Evolutionary conservation across 2,329 filamentous ascomycete species (phyloP).

Genomic region (Botrytis sinoallii): DNA sequence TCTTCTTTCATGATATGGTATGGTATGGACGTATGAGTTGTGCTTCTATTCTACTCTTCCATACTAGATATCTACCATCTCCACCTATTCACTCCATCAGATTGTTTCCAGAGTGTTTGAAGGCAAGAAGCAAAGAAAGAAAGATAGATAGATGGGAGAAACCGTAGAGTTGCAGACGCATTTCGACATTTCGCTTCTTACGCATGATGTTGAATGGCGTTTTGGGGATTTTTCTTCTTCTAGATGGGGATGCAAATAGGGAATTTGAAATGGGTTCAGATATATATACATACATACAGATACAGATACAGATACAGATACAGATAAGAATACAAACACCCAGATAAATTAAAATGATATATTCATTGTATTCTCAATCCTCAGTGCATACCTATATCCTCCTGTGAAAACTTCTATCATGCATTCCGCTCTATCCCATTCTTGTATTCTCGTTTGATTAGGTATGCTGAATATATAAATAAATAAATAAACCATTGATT

Average conservation of each 20-base stretch:
- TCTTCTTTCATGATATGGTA: background rate
- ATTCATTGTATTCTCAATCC: background rate
- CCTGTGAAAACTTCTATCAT: too few relatives aligned
- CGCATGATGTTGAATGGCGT: background rate
- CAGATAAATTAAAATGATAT: background rate
- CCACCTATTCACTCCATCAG: background rate
- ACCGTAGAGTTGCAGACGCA: background rate
- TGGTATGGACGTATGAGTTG: background rate
- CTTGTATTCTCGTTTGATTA: too few relatives aligned
- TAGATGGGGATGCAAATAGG: background rate
- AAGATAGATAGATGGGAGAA: background rate
- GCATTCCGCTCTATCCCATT: too few relatives aligned
- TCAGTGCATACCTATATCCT: background rate
- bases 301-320: background rate
- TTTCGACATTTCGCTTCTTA: background rate
- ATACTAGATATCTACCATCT: background rate
- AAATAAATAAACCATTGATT: too few relatives aligned
- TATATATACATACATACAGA: too few relatives aligned
- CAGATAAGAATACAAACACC: background rate
- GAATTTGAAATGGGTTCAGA: too few relatives aligned
- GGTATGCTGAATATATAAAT: too few relatives aligned
- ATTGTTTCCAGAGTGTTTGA: background rate
- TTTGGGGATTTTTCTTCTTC: background rate
- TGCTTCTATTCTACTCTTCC: background rate
- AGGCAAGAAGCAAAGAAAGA: background rate